Conservation (phyloP, 73 alveolate genomes). For the Uronychia setigera region DNA sequence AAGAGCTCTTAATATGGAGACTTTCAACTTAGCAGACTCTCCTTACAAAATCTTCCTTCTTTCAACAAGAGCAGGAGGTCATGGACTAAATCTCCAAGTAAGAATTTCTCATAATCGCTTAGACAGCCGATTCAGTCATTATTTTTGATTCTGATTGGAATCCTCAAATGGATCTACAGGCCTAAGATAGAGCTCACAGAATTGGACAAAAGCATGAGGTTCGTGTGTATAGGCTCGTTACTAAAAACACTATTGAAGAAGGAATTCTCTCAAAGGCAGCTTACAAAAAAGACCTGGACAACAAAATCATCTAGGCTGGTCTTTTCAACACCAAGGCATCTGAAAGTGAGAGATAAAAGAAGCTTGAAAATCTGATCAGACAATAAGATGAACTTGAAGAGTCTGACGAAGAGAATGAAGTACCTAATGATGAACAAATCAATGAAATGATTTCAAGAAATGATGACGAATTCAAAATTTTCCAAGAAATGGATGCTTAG, state of each 20-base stretch:
- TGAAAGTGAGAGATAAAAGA: constrained; percentile 94
- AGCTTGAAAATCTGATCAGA: constrained; percentile 89
- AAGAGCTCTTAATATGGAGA: constrained; percentile 84
- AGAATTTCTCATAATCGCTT: constrained; percentile 72
- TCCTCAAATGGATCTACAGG: constrained; percentile 98
- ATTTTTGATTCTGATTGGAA: constrained; percentile 99
- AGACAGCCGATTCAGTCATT: constrained; percentile 97
- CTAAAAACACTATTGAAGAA: constrained; percentile 94
- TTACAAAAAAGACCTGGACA: constrained; percentile 94
- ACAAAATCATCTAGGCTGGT: constrained; percentile 97
- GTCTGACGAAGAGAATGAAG: constrained; percentile 80
- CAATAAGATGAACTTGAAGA: constrained; percentile 89
- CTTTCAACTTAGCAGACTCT: constrained; percentile 81
- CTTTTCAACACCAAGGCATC: constrained; percentile 93
- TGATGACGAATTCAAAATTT: constrained; percentile 86
- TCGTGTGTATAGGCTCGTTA: constrained; percentile 93
- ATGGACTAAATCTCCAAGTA: neutral
- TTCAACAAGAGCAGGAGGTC: constrained; percentile 56
- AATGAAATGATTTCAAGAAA: constrained; percentile 93
- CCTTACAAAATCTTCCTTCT: constrained; percentile 88
- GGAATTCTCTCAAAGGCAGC: constrained; percentile 97
- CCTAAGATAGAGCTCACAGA: constrained; percentile 99
- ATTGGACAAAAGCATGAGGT: constrained; percentile 98
- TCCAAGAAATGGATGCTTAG: constrained; percentile 80
- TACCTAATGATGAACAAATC: constrained; percentile 91